Percentiles rank a stretch among this genome's conserved stretches.
These are phyloP conservation scores for Arctium minus DNA, from an alignment of 129 eudicot genomes.

Conservation along the genomic window DNA sequence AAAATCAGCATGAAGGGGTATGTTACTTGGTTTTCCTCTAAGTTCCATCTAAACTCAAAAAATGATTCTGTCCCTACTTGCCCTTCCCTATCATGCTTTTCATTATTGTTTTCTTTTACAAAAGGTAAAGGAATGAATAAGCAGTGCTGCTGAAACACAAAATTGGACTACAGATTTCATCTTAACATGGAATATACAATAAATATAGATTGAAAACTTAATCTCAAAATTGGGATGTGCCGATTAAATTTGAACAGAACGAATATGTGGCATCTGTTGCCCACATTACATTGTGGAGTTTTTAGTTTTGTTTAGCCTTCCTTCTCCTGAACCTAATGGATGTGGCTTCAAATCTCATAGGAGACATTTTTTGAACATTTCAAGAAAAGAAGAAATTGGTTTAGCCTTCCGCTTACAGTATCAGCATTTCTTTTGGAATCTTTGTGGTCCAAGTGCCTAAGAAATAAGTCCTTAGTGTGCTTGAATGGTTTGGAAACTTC, in stretches of 20 bases:
- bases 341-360: background rate
- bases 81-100: background rate
- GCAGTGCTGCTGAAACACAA: background rate
- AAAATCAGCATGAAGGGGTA: constrained; percentile 85
- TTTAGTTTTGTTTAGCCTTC: too few relatives aligned
- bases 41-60: background rate
- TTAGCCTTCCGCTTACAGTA: background rate
- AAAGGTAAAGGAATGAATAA: background rate
- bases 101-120: background rate
- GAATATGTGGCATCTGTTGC: too few relatives aligned
- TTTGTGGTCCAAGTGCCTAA: background rate
- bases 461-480: background rate
- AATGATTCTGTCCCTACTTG: background rate
- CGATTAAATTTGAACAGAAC: background rate
- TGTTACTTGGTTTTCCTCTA: constrained; percentile 9
- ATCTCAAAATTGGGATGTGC: background rate
- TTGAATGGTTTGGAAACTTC: background rate
- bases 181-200: background rate
- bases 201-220: background rate
- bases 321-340: background rate
- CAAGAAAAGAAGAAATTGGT: background rate
- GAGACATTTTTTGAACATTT: too few relatives aligned
- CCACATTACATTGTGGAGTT: too few relatives aligned
- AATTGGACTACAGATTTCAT: background rate
- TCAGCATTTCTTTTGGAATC: background rate